Conservation (phyloP, 2,329 filamentous ascomycete genomes). For the Ophiocordyceps camponoti-rufipedis region DNA sequence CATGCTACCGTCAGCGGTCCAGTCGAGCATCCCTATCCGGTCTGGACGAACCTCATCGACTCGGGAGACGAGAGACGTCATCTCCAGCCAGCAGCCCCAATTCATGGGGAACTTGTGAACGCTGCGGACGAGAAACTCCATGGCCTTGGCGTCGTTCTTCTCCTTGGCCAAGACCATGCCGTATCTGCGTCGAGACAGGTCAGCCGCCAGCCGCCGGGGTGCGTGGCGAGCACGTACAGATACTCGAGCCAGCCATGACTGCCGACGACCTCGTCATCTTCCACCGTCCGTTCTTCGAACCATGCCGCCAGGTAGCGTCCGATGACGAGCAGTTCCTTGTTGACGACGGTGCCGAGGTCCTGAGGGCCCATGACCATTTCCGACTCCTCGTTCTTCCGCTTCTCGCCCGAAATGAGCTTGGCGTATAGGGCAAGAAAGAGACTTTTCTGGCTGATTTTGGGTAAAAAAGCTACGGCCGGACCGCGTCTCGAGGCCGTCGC, state of each 20-base stretch:
- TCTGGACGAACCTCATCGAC: slow-evolving; percentile 54
- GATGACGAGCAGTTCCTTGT: slow-evolving; percentile 67
- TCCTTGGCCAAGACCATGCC: slow-evolving; percentile 79
- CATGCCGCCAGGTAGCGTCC: slow-evolving; percentile 62
- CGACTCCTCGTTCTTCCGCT: slow-evolving; percentile 86
- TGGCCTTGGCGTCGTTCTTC: slow-evolving; percentile 73
- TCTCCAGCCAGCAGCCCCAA: slow-evolving; percentile 92
- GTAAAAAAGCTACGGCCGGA: slow-evolving; percentile 17
- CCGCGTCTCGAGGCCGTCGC: slow-evolving; percentile 6
- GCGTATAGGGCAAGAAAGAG: slow-evolving; percentile 85
- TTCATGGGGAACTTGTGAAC: slow-evolving; percentile 87
- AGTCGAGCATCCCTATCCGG: neutral
- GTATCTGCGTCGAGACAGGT: slow-evolving; percentile 32
- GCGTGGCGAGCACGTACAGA: slow-evolving; percentile 25
- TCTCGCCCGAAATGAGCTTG: slow-evolving; percentile 84
- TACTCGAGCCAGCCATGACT: slow-evolving; percentile 92
- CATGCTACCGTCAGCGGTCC: neutral
- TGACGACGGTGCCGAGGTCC: slow-evolving; percentile 67
- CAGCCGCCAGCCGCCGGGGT: neutral
- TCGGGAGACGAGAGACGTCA: slow-evolving; percentile 61
- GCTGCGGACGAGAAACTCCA: slow-evolving; percentile 73
- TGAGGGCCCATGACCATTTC: slow-evolving; percentile 94
- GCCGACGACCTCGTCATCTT: slow-evolving; percentile 38
- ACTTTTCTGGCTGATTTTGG: slow-evolving; percentile 68
- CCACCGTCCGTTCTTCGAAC: slow-evolving; percentile 47